Conservation (phyloP, 179 eudicot species). For the Beta lomatogona region DNA sequence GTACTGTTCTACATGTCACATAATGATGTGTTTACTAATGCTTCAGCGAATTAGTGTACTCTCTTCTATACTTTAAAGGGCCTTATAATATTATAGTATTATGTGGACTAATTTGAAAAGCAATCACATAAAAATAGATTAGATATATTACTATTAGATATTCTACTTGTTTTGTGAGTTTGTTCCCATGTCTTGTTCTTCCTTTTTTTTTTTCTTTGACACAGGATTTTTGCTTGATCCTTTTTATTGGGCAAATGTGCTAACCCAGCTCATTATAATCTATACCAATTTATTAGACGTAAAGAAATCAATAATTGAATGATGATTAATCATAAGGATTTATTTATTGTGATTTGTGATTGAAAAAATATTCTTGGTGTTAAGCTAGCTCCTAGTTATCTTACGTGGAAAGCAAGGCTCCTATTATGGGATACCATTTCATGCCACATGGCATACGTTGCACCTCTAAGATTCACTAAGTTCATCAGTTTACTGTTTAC, state of each 20-base stretch:
- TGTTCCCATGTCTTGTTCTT: background rate
- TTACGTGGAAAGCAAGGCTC: slow-evolving; percentile 6
- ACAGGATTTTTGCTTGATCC: background rate
- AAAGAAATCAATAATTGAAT: background rate
- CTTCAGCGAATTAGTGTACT: background rate
- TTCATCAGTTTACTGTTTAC: no score
- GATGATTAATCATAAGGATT: background rate
- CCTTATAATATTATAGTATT: background rate
- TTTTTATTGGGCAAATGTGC: slow-evolving; percentile 6
- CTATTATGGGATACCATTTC: slow-evolving; percentile 19
- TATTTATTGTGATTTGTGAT: background rate
- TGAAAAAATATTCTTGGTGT: background rate
- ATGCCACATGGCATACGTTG: slow-evolving; percentile 20
- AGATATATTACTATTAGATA: background rate
- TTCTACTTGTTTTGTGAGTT: background rate
- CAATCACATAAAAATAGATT: slow-evolving; percentile 1
- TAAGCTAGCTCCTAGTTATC: no score
- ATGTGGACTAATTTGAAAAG: slow-evolving; percentile 5
- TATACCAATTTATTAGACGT: background rate
- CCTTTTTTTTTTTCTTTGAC: background rate
- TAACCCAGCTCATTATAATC: slow-evolving; percentile 18
- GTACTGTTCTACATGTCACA: slow-evolving; percentile 1
- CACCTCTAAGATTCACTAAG: background rate
- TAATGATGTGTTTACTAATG: background rate
- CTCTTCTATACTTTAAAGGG: background rate